Base-by-base conservation (phyloP, 352 stramenopile genomes). In the Pythium chondricola region DNA sequence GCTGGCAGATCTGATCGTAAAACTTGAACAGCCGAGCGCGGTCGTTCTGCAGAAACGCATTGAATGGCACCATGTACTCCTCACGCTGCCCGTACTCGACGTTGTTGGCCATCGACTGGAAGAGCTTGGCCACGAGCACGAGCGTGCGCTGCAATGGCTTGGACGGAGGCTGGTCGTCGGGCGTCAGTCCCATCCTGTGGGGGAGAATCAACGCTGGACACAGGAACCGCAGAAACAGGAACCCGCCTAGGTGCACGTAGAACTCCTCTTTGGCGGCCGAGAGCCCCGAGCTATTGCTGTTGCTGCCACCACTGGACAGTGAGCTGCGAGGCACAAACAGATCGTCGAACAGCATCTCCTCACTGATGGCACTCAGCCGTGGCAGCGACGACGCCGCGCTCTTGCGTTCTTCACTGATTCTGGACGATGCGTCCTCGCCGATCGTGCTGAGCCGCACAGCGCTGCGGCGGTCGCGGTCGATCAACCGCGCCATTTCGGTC, bases 101-200 rank as follows among this genome's bases (percentile, higher is more conserved):
- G 32, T 88, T 85, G 55, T 90, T 93, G 11, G 81, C 78, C 6
- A 93, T 63, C 44, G 72, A 83, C 64, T 93, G 81, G 49, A 93
- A 76, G 25, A 93, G 47, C 44, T 93, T 93, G 18, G 81, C 81
- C 8, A 88, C 55, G 20, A 93, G 63, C 47, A 93, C 72, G 38
- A 88, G 63, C 14, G 76, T 79, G 18, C 81, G 78, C 29, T 84
- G 76, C 43, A 84, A 68, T 17, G 67, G 48, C 41, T 75, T 78
- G 22, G 56, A 60, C 13, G 78, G 77, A 6, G 65, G 21, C 14
- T 46, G 43, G 11, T 47, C 67, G 24, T 67, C 57, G 1, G 73
- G 77, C 7, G 77, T 85, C 38, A 93, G 52, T 9, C 69, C 63
- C 59, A 87, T 72, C 32, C 85, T 83, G 53, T 88, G 75, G 16